Evolutionary conservation across 2,329 filamentous ascomycete species (phyloP), one percentile per base, ranked within the genome.

Genomic region (Thyridium curvatum): DNA sequence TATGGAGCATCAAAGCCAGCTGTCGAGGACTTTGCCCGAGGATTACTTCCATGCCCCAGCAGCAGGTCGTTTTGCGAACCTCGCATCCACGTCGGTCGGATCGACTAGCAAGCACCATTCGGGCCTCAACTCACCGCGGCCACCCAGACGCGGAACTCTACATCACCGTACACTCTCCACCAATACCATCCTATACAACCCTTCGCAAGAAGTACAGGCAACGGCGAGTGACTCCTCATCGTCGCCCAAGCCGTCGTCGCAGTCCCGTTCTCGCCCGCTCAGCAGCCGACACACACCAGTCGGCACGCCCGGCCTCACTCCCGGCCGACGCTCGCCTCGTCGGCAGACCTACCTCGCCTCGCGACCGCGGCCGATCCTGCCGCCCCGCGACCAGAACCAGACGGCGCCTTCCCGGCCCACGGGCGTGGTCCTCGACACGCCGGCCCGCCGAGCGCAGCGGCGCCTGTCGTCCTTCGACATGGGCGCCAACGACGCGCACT

Each of bases 151-250:
- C 21, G 21, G 21, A 26, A 26, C 21, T 6, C 52, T 68, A 4
- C 89, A 95, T 52, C 74, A 65, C 40, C 82, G 89, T 30, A 89
- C 87, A 12, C 59, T 84, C 4, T 95, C 90, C 0, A 84, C 80
- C 15, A 87, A 82, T 49, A 95, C 90, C 0, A 89, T 94, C 39
- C 68, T 95, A 1, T 94, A 85, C 62, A 89, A 86, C 28, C 89
- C 89, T 0, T 66, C 48, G 2, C 21, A 44, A 10, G 32, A 41
- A 3, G 41, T 10, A 6, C 21, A 26, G 21, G 21, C 10, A 10
- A 10, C 21, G 10, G 21, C 21, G 10, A 26, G 21, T 10, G 21
- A 26, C 8, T 66, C 68, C 0, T 67, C 69, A 0, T 61, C 59
- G 18, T 71, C 72, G 3, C 64, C 68, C 12, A 59, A 55, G 16